Evolutionary conservation across 805 yeast species (phyloP), one percentile per base, ranked within the genome.

Genomic region (Lipomyces chichibuensis): DNA sequence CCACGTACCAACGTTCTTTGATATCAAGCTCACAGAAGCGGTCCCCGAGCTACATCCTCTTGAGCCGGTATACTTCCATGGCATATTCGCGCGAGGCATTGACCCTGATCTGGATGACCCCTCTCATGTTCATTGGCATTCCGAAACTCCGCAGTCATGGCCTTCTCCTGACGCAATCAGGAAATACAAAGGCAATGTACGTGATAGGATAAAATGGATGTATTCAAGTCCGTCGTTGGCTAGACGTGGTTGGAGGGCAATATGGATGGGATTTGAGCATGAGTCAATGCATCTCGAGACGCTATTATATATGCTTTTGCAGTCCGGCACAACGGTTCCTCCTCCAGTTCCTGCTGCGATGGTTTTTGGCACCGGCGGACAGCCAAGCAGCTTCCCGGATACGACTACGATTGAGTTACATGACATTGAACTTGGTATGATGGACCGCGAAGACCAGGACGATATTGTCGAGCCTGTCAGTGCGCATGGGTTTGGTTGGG

Each of bases 231-330:
- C 29, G 23, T n/a, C 32, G 3, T 56, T 39, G 25, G 51, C 33
- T 11, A 29, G 60, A 25, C 27, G 23, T 6, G 60, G 54, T 7
- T 46, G 63, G 62, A 27, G 71, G n/a, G 72, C 72, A 4, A 11
- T 71, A 7, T 71, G 74, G 72, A 37, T 62, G 43, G 70, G 65
- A n/a, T 71, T 56, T 37, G 74, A 71, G 55, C 74, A 71, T 51
- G 74, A 69, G 25, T 71, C 71, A 5, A 71, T 71, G 74, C 74
- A 71, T 57, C 57, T 69, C n/a, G 74, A 71, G 56, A 71, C 74
- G 8, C 52, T 71, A 54, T 57, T 71, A 9, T 71, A 71, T 52
- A 71, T 71, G 68, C 64, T 71, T 5, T 49, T 71, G 23, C 74
- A 71, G 51, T 70, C 73, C 9, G 32, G 51, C 8, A 35, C 35